Base-by-base conservation (phyloP, 2,329 filamentous ascomycete species). In the Didymella sp. region DNA sequence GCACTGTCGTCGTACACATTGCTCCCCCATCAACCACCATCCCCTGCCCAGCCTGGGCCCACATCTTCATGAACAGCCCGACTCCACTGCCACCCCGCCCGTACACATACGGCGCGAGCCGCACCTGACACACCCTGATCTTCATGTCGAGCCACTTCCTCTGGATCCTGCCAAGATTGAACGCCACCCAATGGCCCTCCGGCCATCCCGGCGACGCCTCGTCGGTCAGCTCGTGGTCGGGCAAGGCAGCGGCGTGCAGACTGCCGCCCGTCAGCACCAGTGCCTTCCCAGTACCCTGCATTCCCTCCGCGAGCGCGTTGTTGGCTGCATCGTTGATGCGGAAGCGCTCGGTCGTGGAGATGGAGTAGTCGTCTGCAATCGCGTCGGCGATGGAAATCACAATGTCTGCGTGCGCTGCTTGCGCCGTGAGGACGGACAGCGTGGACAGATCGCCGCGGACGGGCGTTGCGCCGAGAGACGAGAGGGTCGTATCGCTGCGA, bases 81-180 rank as follows among this genome's bases (percentile, higher is more conserved):
- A 67, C 55, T 3, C 74, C 74, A 53, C 73, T 76, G 9, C 75
- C 78, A 1, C 74, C 78, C 12, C 71, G 72, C 2, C 80, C 80
- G 60, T 82, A 80, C 0, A 82, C 79, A 24, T 69, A 81, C 0
- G 78, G 78, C 3, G 80, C 70, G 0, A 82, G 69, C 0, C 79
- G 73, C 5, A 82, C 66, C 7, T 68, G 59, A 17, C 62, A 69
- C 3, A 78, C 76, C 19, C 50, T 1, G 6, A 53, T 13, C 6
- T 24, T 42, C 22, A 28, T 37, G 6, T 42, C 30, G 15, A 44
- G 8, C 12, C 35, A 44, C 33, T 13, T 1, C 19, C 11, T n/a
- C 7, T 19, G 28, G 2, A 19, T 1, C 13, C 19, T 15, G 5
- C 22, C 50, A 2, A 76, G 60, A 1, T 73, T 72, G 8, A 21